These are phyloP conservation scores for Alternaria infectoria DNA, from an alignment of 2,329 filamentous ascomycete species.

Conservation along the genomic window DNA sequence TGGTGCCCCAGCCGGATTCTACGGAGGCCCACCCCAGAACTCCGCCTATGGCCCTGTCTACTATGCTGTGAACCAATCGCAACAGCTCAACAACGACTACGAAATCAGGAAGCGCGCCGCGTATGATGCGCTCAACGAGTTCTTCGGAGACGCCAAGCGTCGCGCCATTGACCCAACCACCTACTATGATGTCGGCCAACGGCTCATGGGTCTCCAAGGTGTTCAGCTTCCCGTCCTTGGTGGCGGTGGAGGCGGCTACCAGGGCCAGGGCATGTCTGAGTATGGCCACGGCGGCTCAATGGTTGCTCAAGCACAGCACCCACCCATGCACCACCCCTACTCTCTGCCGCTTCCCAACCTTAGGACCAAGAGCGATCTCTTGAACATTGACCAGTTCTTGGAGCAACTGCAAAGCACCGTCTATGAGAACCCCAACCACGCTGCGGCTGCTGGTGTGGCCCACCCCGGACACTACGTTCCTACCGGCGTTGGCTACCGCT, in stretches of 20 bases:
- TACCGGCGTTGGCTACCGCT: constrained; percentile 58
- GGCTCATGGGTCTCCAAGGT: constrained; percentile 80
- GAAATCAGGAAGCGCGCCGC: constrained; percentile 78
- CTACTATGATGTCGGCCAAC: constrained; percentile 90
- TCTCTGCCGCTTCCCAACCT: constrained; percentile 88
- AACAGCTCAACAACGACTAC: constrained; percentile 70
- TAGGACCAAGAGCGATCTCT: constrained; percentile 89
- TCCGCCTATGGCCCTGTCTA: constrained; percentile 74
- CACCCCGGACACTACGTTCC: constrained; percentile 74
- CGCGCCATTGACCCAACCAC: constrained; percentile 86
- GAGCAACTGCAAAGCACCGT: constrained; percentile 96
- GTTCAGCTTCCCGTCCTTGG: constrained; percentile 59
- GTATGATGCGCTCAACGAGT: constrained; percentile 90
- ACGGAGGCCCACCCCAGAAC: constrained; percentile 61
- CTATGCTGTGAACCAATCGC: constrained; percentile 72
- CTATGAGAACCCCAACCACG: constrained; percentile 87
- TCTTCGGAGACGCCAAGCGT: constrained; percentile 92
- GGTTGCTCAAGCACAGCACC: constrained; percentile 62
- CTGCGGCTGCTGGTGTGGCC: constrained; percentile 78
- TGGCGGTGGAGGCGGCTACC: constrained; percentile 29
- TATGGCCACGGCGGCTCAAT: constrained; percentile 61
- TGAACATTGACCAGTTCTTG: constrained; percentile 93
- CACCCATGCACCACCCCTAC: constrained; percentile 79
- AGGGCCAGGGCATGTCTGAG: constrained; percentile 54
- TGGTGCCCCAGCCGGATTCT: constrained; percentile 54